These are phyloP conservation scores for Nicotiana rustica DNA, from an alignment of 305 asterid species.

Conservation along the genomic window DNA sequence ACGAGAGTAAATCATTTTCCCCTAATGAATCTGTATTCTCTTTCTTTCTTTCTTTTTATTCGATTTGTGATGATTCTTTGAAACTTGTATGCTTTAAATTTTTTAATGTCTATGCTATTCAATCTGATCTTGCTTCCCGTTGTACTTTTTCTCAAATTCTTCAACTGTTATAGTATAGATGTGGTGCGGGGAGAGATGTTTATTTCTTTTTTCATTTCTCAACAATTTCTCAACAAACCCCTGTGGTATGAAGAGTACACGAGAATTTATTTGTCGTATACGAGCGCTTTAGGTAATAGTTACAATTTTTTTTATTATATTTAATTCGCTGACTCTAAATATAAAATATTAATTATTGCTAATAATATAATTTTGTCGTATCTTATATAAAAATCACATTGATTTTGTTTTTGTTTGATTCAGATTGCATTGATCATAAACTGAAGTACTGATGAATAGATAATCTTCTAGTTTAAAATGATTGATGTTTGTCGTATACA, in stretches of 20 bases:
- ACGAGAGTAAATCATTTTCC: background rate
- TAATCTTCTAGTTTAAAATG: background rate
- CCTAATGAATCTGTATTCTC: background rate
- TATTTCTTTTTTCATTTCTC: background rate
- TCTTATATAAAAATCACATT: too few relatives aligned
- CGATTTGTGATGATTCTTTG: background rate
- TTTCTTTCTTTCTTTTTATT: background rate
- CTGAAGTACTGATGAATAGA: background rate
- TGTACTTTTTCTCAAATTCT: background rate
- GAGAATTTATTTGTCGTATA: background rate
- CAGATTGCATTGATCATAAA: background rate
- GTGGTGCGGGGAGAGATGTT: background rate
- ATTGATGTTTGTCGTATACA: background rate
- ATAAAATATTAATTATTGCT: too few relatives aligned
- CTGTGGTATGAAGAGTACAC: too few relatives aligned
- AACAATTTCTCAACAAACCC: background rate
- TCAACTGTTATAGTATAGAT: background rate
- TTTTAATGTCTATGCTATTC: background rate
- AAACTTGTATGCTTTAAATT: background rate
- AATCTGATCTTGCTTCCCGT: background rate
- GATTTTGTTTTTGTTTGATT: background rate
- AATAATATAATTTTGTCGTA: background rate
- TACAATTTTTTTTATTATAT: too few relatives aligned
- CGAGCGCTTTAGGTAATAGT: background rate
- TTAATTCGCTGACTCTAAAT: background rate